Evolutionary conservation across 164 flowering plant species (phyloP).

Genomic region (Santalum album): DNA sequence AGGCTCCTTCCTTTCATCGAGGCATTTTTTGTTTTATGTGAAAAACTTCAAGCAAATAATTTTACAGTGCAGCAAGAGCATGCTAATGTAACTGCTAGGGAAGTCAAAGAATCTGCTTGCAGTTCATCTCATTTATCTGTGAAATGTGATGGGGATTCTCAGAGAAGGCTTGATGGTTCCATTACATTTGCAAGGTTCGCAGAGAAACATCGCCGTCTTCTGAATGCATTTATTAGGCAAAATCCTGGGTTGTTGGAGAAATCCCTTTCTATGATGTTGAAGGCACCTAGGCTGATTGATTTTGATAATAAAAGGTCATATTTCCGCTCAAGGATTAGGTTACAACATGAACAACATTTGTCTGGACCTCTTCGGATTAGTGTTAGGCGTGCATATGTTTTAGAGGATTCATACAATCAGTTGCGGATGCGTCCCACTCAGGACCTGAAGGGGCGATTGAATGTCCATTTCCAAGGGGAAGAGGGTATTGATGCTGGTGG

Average conservation of each 20-base stretch:
- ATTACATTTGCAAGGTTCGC: slow-evolving; percentile 69
- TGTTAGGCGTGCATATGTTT: slow-evolving; percentile 85
- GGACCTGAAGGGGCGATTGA: slow-evolving; percentile 81
- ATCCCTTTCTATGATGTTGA: slow-evolving; percentile 81
- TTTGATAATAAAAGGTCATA: slow-evolving; percentile 90
- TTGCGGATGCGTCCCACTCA: slow-evolving; percentile 77
- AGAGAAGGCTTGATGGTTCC: slow-evolving; percentile 49
- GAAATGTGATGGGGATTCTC: slow-evolving; percentile 28
- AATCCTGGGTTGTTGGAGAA: slow-evolving; percentile 86
- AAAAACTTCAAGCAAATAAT: slow-evolving; percentile 58
- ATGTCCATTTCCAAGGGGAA: slow-evolving; percentile 97
- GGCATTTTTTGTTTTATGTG: slow-evolving; percentile 86
- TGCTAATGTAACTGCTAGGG: slow-evolving; percentile 53
- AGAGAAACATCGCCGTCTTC: slow-evolving; percentile 80
- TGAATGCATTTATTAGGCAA: slow-evolving; percentile 86
- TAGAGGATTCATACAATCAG: slow-evolving; percentile 95
- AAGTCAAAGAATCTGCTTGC: slow-evolving; percentile 61
- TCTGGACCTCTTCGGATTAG: slow-evolving; percentile 75
- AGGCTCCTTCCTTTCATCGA: slow-evolving; percentile 82
- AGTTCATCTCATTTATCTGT: slow-evolving; percentile 21
- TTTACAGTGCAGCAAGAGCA: slow-evolving; percentile 45
- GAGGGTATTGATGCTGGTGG: slow-evolving; percentile 99
- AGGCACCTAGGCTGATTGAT: slow-evolving; percentile 84
- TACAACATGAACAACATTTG: slow-evolving; percentile 81
- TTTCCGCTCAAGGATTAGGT: slow-evolving; percentile 86